Conservation (phyloP, 148 eudicot genomes). For the Rhododendron simsii region DNA sequence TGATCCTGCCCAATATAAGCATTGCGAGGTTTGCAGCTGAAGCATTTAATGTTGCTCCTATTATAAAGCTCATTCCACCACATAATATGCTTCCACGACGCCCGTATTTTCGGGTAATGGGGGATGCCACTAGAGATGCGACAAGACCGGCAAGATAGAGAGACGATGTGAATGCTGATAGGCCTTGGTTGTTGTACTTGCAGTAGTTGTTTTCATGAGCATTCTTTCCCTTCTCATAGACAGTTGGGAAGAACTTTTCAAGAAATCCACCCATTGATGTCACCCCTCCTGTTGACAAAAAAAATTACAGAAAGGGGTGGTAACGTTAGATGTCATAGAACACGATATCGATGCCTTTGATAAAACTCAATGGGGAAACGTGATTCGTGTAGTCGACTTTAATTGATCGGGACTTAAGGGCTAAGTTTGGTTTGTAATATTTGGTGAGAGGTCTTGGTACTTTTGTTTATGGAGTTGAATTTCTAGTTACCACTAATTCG, state of each 20-base stretch:
- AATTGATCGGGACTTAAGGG: no score
- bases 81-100: slow-evolving; percentile 61
- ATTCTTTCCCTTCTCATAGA: slow-evolving; percentile 42
- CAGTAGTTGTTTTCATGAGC: slow-evolving; percentile 79
- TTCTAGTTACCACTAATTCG: background rate
- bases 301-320: background rate
- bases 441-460: background rate
- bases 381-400: background rate
- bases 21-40: slow-evolving; percentile 61
- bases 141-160: slow-evolving; percentile 78
- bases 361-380: background rate
- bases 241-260: slow-evolving; percentile 53
- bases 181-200: slow-evolving; percentile 86
- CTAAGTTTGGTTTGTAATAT: background rate
- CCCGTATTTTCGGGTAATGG: slow-evolving; percentile 62
- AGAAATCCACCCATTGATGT: slow-evolving; percentile 89
- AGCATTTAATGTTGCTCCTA: slow-evolving; percentile 76
- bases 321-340: background rate
- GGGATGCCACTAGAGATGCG: slow-evolving; percentile 67
- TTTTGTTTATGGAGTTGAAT: background rate
- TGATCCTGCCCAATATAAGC: slow-evolving; percentile 75
- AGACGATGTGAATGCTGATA: slow-evolving; percentile 83
- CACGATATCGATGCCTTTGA: background rate
- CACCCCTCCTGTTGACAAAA: slow-evolving; percentile 57
- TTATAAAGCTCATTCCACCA: slow-evolving; percentile 74